These are phyloP conservation scores for Ricinus communis DNA, from an alignment of 345 rosid species.

Conservation along the genomic window DNA sequence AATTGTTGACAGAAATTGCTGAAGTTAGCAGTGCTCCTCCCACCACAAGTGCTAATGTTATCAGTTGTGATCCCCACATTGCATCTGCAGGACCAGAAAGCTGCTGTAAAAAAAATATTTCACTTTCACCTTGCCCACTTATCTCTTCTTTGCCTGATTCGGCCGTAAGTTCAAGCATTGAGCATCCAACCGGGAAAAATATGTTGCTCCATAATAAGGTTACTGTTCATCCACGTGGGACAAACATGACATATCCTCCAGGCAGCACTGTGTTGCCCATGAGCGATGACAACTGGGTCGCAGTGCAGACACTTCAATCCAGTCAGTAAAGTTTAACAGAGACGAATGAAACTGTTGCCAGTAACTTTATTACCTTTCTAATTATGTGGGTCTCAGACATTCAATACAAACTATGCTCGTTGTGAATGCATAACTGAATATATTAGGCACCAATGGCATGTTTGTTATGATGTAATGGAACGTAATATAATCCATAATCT, in stretches of 20 bases:
- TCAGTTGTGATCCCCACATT: neutral
- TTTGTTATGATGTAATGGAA: too few species aligned
- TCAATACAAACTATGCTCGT: too few species aligned
- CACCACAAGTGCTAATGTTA: neutral
- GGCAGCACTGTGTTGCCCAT: constrained; percentile 23
- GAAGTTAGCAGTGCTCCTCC: neutral
- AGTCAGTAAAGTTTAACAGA: neutral
- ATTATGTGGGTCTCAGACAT: too few species aligned
- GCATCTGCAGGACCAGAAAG: constrained; percentile 22
- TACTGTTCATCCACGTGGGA: constrained; percentile 21
- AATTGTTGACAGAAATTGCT: constrained; percentile 12
- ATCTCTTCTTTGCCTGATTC: neutral
- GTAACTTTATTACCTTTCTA: neutral
- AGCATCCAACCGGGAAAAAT: constrained; percentile 5
- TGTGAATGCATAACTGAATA: neutral
- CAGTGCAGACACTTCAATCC: constrained; percentile 14
- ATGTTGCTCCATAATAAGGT: neutral
- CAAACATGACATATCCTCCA: constrained; percentile 25
- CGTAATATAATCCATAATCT: too few species aligned
- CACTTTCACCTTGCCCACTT: neutral
- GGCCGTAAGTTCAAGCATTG: neutral
- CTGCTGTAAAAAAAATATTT: neutral
- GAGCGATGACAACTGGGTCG: constrained; percentile 33
- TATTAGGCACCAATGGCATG: too few species aligned
- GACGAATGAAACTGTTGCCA: neutral